Percentiles rank a stretch among this genome's conserved stretches.
These are phyloP conservation scores for Micractinium sp. DNA, from an alignment of 139 green algal species.

Conservation along the genomic window DNA sequence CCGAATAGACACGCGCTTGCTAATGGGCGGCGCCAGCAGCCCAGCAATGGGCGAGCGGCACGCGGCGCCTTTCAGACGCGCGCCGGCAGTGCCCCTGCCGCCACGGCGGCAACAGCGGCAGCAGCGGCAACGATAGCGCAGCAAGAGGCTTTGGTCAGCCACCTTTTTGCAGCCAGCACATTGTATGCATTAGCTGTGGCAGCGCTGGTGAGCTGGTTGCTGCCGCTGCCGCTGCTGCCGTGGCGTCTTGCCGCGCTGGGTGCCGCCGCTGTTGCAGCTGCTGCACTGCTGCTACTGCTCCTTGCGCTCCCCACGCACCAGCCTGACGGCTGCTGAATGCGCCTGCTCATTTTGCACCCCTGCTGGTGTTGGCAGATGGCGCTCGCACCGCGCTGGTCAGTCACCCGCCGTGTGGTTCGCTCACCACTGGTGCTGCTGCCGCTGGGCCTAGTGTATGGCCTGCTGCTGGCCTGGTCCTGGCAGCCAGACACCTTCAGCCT, in stretches of 20 bases:
- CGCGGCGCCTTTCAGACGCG: background rate
- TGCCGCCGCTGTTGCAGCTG: too few relatives aligned
- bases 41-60: background rate
- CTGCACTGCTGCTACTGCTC: background rate
- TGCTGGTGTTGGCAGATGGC: conserved; percentile 15
- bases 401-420: background rate
- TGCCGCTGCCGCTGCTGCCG: background rate
- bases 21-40: too few relatives aligned
- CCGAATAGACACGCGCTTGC: background rate
- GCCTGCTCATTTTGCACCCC: background rate
- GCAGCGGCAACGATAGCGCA: background rate
- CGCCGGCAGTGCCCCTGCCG: background rate
- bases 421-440: conserved; percentile 41
- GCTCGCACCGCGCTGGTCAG: conserved; percentile 20
- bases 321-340: background rate
- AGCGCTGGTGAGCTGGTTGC: conserved; percentile 12
- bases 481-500: conserved; percentile 72
- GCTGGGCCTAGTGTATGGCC: conserved; percentile 58
- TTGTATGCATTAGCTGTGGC: conserved; percentile 15
- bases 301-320: background rate
- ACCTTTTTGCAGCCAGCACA: conserved; percentile 38
- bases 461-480: conserved; percentile 67
- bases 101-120: background rate
- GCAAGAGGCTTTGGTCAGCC: conserved; percentile 11
- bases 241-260: background rate